Base-by-base conservation (phyloP, 2,329 filamentous ascomycete species). In the Akanthomyces muscarius region DNA sequence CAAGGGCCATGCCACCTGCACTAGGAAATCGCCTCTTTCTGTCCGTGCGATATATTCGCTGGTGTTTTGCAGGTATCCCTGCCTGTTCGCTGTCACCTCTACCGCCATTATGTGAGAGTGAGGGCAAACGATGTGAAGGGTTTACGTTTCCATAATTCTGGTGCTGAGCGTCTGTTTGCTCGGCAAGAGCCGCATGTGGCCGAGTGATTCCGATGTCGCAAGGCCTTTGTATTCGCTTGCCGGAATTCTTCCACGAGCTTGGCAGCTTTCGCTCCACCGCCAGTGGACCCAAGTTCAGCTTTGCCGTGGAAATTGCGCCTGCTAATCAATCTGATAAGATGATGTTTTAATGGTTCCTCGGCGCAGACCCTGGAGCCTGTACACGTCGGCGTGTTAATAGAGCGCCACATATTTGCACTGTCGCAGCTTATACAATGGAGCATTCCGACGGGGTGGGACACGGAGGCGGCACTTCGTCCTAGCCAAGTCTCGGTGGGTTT, bases 1-100 rank as follows among this genome's bases (percentile, higher is more conserved):
- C n/a, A 73, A 36, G 10, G 71, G 72, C 69, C 69, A 74, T 10
- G 71, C 68, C 8, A 73, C 65, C 61, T 74, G 72, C 5, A 74
- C 63, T 4, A 72, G 64, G 36, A 73, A 74, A 18, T 72, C 70
- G 14, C 71, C 71, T 48, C 71, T 68, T 30, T 63, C 64, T 0
- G 71, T 69, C 51, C 68, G 63, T 7, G 68, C 67, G 33, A 64
- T 64, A 63, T 67, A 73, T 50, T 73, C 70, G 13, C 67, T 67
- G 0, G 71, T 70, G 42, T 73, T 72, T 3, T 68, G 71, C 16
- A 70, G 63, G 42, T 68, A 57, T 18, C 54, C 41, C n/a, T 57
- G 25, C 10, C 42, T 42, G 41, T 2, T 10, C 16, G 16, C 18
- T 4, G 54, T 57, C 41, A 57, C 54, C 41, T 56, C 2, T n/a